Evolutionary conservation across 345 rosid genomes (phyloP).

Genomic region (Gossypium anomalum): DNA sequence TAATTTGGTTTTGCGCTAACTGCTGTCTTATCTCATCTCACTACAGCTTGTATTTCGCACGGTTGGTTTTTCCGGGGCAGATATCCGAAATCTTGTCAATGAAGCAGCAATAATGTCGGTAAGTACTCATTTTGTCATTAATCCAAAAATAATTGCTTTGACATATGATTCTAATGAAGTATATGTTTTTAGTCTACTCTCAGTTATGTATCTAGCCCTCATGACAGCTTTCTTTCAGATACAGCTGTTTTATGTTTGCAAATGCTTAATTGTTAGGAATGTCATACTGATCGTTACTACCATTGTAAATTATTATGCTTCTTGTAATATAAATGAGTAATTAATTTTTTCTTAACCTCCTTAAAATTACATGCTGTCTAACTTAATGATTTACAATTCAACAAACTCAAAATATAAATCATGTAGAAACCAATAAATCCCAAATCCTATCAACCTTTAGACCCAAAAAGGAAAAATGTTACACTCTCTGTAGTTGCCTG

Average conservation of each 20-base stretch:
- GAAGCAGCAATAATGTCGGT: slow-evolving; percentile 98
- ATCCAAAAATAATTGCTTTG: background rate
- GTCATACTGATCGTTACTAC: background rate
- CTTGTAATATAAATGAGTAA: background rate
- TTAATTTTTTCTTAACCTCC: background rate
- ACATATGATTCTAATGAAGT: background rate
- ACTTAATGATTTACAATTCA: background rate
- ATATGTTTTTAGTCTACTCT: background rate
- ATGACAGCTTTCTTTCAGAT: background rate
- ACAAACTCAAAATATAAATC: background rate
- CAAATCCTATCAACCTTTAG: background rate
- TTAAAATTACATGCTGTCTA: background rate
- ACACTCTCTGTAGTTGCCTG: background rate
- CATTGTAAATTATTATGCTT: background rate
- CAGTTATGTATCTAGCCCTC: slow-evolving; percentile 1
- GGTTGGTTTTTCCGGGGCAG: slow-evolving; percentile 96
- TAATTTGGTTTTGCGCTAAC: slow-evolving; percentile 10
- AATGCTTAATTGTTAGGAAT: background rate
- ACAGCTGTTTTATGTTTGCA: background rate
- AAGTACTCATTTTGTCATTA: slow-evolving; percentile 30
- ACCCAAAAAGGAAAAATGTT: background rate
- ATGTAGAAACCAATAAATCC: background rate
- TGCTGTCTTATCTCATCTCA: slow-evolving; percentile 1
- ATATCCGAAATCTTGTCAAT: slow-evolving; percentile 90
- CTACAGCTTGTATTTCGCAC: slow-evolving; percentile 90